These are phyloP conservation scores for Ascochyta koolunga DNA, from an alignment of 2,329 filamentous ascomycete species.

Conservation along the genomic window DNA sequence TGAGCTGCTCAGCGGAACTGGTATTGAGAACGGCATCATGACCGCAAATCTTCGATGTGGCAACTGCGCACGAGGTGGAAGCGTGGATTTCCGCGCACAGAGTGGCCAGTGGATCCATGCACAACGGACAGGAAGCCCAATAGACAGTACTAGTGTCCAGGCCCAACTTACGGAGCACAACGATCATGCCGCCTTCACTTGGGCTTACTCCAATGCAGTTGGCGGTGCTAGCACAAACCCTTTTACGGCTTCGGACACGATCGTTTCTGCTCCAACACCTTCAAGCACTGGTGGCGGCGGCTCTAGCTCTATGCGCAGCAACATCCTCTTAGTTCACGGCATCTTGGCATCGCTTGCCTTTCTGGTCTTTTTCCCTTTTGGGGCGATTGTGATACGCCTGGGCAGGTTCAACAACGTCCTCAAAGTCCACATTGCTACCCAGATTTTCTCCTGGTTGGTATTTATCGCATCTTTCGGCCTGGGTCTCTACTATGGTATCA, in stretches of 20 bases:
- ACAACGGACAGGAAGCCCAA: conserved; percentile 47
- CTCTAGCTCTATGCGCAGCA: conserved; percentile 1
- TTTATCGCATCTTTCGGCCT: conserved; percentile 56
- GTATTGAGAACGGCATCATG: conserved; percentile 60
- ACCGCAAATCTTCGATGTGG: conserved; percentile 61
- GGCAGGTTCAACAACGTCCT: conserved; percentile 45
- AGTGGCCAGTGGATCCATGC: conserved; percentile 57
- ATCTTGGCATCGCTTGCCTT: conserved; percentile 46
- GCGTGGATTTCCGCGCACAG: conserved; percentile 50
- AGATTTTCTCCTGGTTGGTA: conserved; percentile 53
- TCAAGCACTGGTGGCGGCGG: neutral
- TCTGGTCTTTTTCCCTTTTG: conserved; percentile 48
- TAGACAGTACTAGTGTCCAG: conserved; percentile 50
- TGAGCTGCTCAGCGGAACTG: conserved; percentile 64
- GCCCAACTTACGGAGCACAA: conserved; percentile 5
- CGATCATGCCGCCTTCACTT: conserved; percentile 7
- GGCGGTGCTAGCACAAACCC: conserved; percentile 18
- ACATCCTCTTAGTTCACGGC: conserved; percentile 42
- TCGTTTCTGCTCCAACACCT: conserved; percentile 30
- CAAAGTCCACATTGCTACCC: conserved; percentile 50
- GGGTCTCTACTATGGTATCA: conserved; percentile 55
- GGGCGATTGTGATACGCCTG: conserved; percentile 48
- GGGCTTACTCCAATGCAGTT: conserved; percentile 13
- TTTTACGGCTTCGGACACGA: conserved; percentile 7
- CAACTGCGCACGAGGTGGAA: conserved; percentile 55